Evolutionary conservation across 345 rosid genomes (phyloP).

Genomic region (Corchorus olitorius): DNA sequence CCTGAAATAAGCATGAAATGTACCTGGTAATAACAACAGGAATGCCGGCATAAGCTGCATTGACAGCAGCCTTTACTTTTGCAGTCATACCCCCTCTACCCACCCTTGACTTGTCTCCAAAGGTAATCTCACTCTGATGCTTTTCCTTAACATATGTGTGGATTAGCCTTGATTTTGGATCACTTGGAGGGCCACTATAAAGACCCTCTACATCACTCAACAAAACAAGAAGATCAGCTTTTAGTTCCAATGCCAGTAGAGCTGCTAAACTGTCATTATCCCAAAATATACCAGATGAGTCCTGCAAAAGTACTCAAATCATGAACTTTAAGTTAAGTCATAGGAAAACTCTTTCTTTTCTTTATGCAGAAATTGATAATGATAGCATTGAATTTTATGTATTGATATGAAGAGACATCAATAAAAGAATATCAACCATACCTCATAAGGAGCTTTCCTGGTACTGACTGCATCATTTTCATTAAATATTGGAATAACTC

Average conservation of each 20-base stretch:
- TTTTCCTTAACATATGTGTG: slow-evolving; percentile 77
- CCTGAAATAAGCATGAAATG: slow-evolving; percentile 5
- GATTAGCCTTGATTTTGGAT: slow-evolving; percentile 85
- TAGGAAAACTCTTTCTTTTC: neutral
- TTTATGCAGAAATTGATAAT: neutral
- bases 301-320: slow-evolving; percentile 52
- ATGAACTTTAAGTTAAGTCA: neutral
- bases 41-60: slow-evolving; percentile 86
- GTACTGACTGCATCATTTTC: slow-evolving; percentile 99
- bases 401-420: neutral
- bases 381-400: neutral
- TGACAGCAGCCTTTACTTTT: slow-evolving; percentile 94
- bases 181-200: slow-evolving; percentile 94
- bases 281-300: slow-evolving; percentile 98
- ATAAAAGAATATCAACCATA: slow-evolving; percentile 25
- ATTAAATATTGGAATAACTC: slow-evolving; percentile 88
- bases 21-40: slow-evolving; percentile 99
- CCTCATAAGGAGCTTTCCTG: slow-evolving; percentile 99
- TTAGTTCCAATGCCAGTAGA: slow-evolving; percentile 82
- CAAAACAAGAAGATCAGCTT: slow-evolving; percentile 93
- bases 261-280: slow-evolving; percentile 99
- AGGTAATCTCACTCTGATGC: slow-evolving; percentile 87
- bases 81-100: slow-evolving; percentile 99
- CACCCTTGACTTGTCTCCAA: slow-evolving; percentile 96
- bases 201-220: slow-evolving; percentile 98